Conservation (phyloP, 768 basidiomycete species). For the Tulasnella sp. region DNA sequence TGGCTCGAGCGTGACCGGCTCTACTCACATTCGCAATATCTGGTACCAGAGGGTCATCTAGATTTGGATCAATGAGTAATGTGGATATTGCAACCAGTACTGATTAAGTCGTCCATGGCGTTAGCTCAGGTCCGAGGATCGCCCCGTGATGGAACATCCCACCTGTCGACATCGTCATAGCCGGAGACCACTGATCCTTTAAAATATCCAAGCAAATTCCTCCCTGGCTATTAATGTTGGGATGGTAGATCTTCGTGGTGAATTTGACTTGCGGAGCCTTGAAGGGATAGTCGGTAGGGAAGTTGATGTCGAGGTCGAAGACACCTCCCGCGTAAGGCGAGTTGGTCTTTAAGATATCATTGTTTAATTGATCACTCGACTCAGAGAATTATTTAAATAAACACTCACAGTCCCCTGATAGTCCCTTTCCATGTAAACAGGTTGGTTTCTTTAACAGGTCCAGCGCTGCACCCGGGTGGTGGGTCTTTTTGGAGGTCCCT, state of each 20-base stretch:
- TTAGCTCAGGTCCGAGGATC: not conserved
- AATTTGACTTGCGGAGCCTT: conserved; percentile 99
- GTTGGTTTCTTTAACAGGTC: conserved; percentile 86
- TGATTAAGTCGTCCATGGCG: conserved; percentile 35
- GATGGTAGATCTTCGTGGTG: conserved; percentile 99
- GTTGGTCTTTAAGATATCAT: conserved; percentile 59
- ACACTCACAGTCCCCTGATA: conserved; percentile 92
- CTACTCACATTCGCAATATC: conserved; percentile 79
- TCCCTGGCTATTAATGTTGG: conserved; percentile 99
- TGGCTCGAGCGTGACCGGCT: not conserved
- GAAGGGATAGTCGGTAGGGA: conserved; percentile 98
- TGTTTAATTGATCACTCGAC: not conserved
- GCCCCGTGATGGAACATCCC: conserved; percentile 29
- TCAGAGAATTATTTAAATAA: not conserved
- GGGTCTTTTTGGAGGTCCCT: conserved; percentile 99
- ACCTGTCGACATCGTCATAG: conserved; percentile 99
- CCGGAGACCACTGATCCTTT: conserved; percentile 98
- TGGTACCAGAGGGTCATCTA: conserved; percentile 96
- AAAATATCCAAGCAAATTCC: conserved; percentile 98
- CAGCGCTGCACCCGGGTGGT: conserved; percentile 98
- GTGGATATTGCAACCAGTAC: conserved; percentile 97
- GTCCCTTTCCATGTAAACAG: conserved; percentile 99
- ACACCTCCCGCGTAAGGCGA: conserved; percentile 98
- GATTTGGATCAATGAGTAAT: conserved; percentile 98
- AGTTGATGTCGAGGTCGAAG: conserved; percentile 92